Base-by-base conservation (phyloP, 2,329 filamentous ascomycete genomes). In the Didymella pinodella region DNA sequence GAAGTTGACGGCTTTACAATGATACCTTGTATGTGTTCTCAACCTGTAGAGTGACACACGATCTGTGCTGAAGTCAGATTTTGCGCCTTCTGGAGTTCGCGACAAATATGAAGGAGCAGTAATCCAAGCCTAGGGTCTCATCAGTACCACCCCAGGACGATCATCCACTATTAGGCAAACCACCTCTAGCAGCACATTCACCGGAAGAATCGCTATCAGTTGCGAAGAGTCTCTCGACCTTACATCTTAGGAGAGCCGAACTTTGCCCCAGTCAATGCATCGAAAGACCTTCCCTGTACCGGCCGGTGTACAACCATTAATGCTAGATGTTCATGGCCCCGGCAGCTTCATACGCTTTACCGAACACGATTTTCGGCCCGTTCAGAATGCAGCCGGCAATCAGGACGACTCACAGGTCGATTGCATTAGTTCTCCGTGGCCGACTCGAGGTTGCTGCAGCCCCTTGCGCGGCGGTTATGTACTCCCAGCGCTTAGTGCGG, bases 401-500 rank as follows among this genome's bases (percentile, higher is more conserved):
- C 36, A 7, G 14, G n/a, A 10, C 38, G 16, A 29, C n/a, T 46
- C 36, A 22, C 18, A 22, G 18, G 14, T 38, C 32, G 2, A n/a
- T 28, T 47, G 20, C 22, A 7, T n/a, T 34, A 16, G 29, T 20
- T 34, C 5, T 45, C 32, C 45, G 40, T 41, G 32, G 49, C 48
- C 38, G 46, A 43, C 11, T 22, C 16, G 34, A 40, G 26, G 54
- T 52, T 38, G 49, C 16, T 41, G 46, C 36, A 58, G 38, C 50
- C 56, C 55, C 56, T 59, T 59, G 56, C 56, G 31, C 36, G 46
- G 31, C 50, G 46, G 22, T 50, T 40, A 54, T 54, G 50, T 50
- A 59, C 46, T 38, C 31, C 25, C 45, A 53, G 56, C 56, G 56
- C 50, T 54, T 59, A 59, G 40, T 59, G 56, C 56, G 56, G 56